These are phyloP conservation scores for Fusarium nodosum DNA, from an alignment of 2,329 filamentous ascomycete species.

Conservation along the genomic window DNA sequence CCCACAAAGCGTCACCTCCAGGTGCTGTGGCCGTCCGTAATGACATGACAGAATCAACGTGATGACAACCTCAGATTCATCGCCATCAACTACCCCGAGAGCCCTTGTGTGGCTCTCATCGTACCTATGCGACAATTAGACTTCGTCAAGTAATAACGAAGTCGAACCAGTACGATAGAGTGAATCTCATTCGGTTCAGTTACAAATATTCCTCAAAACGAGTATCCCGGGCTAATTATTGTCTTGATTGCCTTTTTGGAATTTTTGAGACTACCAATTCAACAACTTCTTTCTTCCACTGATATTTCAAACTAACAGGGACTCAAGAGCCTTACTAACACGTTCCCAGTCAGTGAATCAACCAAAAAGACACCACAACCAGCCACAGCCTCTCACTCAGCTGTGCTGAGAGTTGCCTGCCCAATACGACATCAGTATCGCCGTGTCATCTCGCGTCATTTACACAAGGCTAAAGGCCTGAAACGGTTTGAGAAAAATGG, in stretches of 20 bases:
- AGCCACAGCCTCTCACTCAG: not conserved
- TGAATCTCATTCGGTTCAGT: not conserved
- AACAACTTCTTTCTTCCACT: not conserved
- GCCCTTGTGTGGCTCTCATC: not conserved
- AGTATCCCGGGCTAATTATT: not conserved
- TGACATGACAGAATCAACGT: not conserved
- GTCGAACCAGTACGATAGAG: not conserved
- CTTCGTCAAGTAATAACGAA: not conserved
- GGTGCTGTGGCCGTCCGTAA: not conserved
- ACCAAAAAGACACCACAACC: not conserved
- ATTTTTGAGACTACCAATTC: not conserved
- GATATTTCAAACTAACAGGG: not conserved
- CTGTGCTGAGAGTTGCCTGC: not conserved
- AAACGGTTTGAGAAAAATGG: not conserved
- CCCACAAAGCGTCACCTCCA: not conserved
- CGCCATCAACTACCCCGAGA: not conserved
- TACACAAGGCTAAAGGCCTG: not conserved
- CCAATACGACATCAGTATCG: not conserved
- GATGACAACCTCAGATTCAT: not conserved
- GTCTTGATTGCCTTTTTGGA: not conserved
- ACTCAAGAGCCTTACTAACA: not conserved
- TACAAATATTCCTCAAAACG: not conserved
- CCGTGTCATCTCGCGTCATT: not conserved
- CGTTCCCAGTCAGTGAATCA: not conserved
- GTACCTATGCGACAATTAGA: not conserved